Conservation (phyloP, 2,329 filamentous ascomycete species). For the Claviceps africana region DNA sequence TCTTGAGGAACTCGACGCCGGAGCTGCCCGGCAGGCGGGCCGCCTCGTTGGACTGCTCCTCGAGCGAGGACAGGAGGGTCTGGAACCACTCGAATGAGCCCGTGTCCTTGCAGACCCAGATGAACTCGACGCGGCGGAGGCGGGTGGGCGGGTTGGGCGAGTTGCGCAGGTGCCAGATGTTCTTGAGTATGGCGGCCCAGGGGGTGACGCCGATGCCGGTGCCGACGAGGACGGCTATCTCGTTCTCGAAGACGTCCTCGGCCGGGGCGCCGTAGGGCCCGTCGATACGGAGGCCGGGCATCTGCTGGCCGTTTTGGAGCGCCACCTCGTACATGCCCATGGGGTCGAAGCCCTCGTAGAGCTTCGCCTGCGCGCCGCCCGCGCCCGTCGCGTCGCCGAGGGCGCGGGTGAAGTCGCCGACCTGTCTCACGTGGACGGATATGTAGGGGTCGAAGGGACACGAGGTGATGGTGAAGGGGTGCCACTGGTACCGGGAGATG, state of each 20-base stretch:
- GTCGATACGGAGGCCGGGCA: slow-evolving; percentile 82
- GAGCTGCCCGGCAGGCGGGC: slow-evolving; percentile 53
- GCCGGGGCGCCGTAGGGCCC: slow-evolving; percentile 94
- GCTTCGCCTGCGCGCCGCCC: slow-evolving; percentile 70
- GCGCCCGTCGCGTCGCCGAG: slow-evolving; percentile 94
- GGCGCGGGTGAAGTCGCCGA: slow-evolving; percentile 88
- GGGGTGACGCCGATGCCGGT: slow-evolving; percentile 80
- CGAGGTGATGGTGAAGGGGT: slow-evolving; percentile 97
- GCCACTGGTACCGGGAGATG: slow-evolving; percentile 85
- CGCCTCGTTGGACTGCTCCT: slow-evolving; percentile 64
- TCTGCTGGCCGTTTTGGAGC: slow-evolving; percentile 79
- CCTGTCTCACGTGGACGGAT: slow-evolving; percentile 87
- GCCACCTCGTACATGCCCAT: slow-evolving; percentile 98
- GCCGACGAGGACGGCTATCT: slow-evolving; percentile 73
- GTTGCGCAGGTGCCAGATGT: slow-evolving; percentile 93
- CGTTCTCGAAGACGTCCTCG: slow-evolving; percentile 92
- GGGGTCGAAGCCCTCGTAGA: slow-evolving; percentile 81
- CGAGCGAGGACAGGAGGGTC: slow-evolving; percentile 76
- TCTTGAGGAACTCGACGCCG: slow-evolving; percentile 77
- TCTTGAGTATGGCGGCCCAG: slow-evolving; percentile 82
- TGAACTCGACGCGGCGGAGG: slow-evolving; percentile 90
- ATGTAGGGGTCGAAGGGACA: slow-evolving; percentile 93
- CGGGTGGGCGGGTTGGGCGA: slow-evolving; percentile 78
- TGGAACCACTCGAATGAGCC: slow-evolving; percentile 99
- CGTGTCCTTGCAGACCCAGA: slow-evolving; percentile 96